Percentiles rank a stretch among this genome's conserved stretches.
phyloP scores from a whole-genome alignment of 1,284 basidiomycete genomes.

The Singerocomus inundabilis region DNA sequence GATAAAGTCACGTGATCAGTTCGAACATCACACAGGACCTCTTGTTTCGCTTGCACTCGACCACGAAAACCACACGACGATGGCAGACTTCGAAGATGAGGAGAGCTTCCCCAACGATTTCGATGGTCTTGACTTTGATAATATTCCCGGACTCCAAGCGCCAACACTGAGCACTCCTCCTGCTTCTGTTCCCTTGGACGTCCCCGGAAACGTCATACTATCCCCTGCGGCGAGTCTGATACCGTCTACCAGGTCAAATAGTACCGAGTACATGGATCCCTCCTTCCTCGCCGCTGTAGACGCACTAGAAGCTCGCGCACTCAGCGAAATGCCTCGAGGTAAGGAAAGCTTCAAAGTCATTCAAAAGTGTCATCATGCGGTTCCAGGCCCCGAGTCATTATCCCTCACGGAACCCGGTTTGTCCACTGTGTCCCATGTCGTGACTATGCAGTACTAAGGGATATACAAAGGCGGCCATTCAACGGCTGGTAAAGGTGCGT shows the following conservation, averaged over 20 bases:
- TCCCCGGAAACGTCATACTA: not conserved
- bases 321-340: conserved; percentile 12
- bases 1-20: conserved; percentile 8
- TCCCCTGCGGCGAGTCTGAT: conserved; percentile 14
- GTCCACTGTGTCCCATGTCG: not conserved
- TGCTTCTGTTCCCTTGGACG: not conserved
- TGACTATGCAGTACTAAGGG: conserved; percentile 1
- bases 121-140: conserved; percentile 35
- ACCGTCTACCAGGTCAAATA: conserved; percentile 28
- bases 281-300: conserved; percentile 41
- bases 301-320: conserved; percentile 35
- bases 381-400: not conserved
- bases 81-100: conserved; percentile 28
- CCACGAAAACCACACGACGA: conserved; percentile 6
- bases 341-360: not conserved
- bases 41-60: not conserved
- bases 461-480: conserved; percentile 9
- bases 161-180: conserved; percentile 15
- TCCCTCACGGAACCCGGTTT: conserved; percentile 4
- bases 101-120: conserved; percentile 46
- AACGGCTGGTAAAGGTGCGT: conserved; percentile 7
- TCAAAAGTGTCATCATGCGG: not conserved
- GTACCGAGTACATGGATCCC: conserved; percentile 34
- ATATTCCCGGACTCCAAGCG: conserved; percentile 37
- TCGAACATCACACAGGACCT: too few species aligned